phyloP scores from a whole-genome alignment of 2,329 filamentous ascomycete species.

The Aureobasidium melanogenum region DNA sequence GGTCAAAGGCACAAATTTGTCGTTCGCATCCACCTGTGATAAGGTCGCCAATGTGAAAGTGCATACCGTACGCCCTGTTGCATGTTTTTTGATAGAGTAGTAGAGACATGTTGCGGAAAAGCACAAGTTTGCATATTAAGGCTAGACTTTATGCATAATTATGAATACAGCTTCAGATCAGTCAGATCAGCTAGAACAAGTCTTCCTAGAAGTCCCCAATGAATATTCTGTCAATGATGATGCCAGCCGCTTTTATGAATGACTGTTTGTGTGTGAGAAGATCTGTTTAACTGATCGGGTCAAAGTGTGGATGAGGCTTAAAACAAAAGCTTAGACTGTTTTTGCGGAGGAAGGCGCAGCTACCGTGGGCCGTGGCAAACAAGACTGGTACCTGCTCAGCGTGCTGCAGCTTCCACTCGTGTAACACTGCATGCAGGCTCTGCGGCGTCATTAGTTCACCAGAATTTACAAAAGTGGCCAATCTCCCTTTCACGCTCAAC shows the following conservation, averaged over 20 bases:
- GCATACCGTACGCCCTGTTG: neutral
- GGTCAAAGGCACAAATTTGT: neutral
- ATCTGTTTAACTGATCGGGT: neutral
- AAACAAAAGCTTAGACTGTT: neutral
- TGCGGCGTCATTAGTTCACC: neutral
- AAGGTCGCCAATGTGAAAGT: neutral
- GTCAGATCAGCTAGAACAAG: neutral
- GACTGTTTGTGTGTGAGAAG: neutral
- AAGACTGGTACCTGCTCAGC: neutral
- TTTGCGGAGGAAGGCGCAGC: neutral
- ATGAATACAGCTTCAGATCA: neutral
- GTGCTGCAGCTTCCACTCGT: conserved; percentile 5
- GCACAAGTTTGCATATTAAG: neutral
- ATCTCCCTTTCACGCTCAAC: neutral
- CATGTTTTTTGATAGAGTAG: too few species aligned
- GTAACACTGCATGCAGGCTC: conserved; percentile 7
- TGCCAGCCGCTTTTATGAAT: neutral
- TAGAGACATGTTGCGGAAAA: neutral
- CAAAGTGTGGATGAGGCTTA: neutral
- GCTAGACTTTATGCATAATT: neutral
- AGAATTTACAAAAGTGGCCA: neutral
- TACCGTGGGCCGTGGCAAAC: neutral
- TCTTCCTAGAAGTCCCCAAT: too few species aligned
- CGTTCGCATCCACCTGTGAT: neutral
- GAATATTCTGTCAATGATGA: neutral